Evolutionary conservation across 2,329 filamentous ascomycete species (phyloP), one percentile per base, ranked within the genome.

Genomic region (Fonsecaea multimorphosa): DNA sequence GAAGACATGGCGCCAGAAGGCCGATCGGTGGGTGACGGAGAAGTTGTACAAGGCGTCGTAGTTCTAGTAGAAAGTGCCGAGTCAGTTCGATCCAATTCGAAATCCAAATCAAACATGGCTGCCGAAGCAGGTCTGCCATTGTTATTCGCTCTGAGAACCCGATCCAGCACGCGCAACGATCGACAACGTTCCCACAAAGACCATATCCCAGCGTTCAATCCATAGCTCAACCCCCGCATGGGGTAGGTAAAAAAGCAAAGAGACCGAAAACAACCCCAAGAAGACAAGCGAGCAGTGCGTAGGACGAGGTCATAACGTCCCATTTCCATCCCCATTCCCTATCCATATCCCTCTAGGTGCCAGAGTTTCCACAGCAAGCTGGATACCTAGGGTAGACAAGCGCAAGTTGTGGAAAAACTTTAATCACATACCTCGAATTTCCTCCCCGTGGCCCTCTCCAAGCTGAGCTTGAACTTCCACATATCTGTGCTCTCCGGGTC

Each of bases 31-130:
- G 16, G 82, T 76, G 66, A 89, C 82, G 27, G 91, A 92, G 82
- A 86, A 95, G 63, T 83, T 76, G 74, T 93, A 89, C 6, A 96
- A 80, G 16, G 92, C 88, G 59, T 85, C 77, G 75, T 89, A 95
- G 2, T 83, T 87, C 84, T 91, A 31, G 44, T 22, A 24, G 44
- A 24, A 22, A 49, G 9, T 40, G n/a, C n/a, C 1, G 16, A 36
- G 34, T n/a, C 22, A 44, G 32, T 7, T 38, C 8, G 22, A n/a
- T 19, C 16, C 32, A 5, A 16, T 16, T 46, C 11, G 19, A 46
- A 22, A 11, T 22, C n/a, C 19, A 24, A 4, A 49, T 24, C n/a
- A 44, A 3, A 44, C n/a, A 44, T 9, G 19, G 40, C 40, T 14
- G 40, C n/a, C 40, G 3, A 58, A 2, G 22, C 8, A 31, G 11